These are phyloP conservation scores for Talaromyces thailandensis DNA, from an alignment of 495 filamentous ascomycete species.

Conservation along the genomic window DNA sequence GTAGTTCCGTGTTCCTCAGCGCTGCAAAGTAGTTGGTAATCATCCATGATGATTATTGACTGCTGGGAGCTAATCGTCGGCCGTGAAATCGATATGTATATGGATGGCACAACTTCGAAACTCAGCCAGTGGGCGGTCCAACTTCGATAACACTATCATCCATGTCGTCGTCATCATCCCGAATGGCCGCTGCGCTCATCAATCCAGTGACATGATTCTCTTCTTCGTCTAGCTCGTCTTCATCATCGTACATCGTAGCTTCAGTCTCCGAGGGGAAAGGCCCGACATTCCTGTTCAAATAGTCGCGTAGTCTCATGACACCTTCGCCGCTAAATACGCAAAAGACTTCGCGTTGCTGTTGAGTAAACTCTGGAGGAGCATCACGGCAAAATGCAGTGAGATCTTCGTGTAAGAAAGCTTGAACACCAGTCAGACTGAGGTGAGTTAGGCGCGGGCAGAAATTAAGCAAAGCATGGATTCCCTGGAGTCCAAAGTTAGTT, in stretches of 20 bases:
- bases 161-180: slow-evolving; percentile 38
- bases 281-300: slow-evolving; percentile 50
- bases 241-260: slow-evolving; percentile 47
- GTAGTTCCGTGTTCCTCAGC: neutral
- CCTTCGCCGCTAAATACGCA: slow-evolving; percentile 93
- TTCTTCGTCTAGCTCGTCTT: slow-evolving; percentile 45
- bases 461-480: slow-evolving; percentile 82
- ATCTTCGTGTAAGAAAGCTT: slow-evolving; percentile 64
- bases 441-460: slow-evolving; percentile 89
- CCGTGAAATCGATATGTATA: neutral
- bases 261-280: slow-evolving; percentile 30
- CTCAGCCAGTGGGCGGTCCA: slow-evolving; percentile 31
- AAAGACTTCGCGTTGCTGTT: slow-evolving; percentile 89
- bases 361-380: slow-evolving; percentile 86
- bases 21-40: neutral
- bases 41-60: neutral
- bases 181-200: slow-evolving; percentile 44
- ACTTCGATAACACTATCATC: slow-evolving; percentile 33
- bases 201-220: slow-evolving; percentile 46
- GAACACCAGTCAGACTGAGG: slow-evolving; percentile 91
- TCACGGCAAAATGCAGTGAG: slow-evolving; percentile 76
- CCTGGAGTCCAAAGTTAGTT: slow-evolving; percentile 44
- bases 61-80: neutral
- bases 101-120: neutral
- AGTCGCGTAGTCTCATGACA: slow-evolving; percentile 65